phyloP scores from a whole-genome alignment of 495 filamentous ascomycete genomes.

The Trichocladium uniseriatum region DNA sequence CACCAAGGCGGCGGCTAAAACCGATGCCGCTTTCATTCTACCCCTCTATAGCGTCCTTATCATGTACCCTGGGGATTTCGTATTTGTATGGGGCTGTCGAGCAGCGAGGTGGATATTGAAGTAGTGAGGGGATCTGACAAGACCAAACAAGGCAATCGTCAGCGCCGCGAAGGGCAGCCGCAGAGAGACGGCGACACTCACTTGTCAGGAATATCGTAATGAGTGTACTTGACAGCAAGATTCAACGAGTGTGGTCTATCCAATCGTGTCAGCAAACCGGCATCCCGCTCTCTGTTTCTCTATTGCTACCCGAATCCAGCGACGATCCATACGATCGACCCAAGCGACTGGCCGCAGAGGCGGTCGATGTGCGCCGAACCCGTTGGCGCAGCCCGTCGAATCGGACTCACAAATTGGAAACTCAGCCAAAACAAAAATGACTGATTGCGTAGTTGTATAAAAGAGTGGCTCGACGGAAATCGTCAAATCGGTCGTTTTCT shows the following conservation, averaged over 20 bases:
- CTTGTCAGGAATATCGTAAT: conserved; percentile 49
- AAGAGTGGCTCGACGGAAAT: conserved; percentile 42
- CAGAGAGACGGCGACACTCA: conserved; percentile 16
- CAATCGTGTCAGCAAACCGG: conserved; percentile 19
- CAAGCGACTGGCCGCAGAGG: conserved; percentile 5
- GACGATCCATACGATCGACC: conserved; percentile 30
- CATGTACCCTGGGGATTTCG: background rate
- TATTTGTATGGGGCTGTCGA: background rate
- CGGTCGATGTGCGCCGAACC: background rate
- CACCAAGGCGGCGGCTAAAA: conserved; percentile 44
- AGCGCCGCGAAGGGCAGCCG: conserved; percentile 21
- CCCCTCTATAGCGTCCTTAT: conserved; percentile 12
- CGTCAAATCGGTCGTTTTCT: conserved; percentile 13
- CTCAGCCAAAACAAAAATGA: conserved; percentile 7
- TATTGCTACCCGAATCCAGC: conserved; percentile 17
- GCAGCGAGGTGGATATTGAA: background rate
- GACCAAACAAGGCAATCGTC: conserved; percentile 5
- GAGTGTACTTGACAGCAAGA: conserved; percentile 55
- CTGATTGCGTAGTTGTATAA: conserved; percentile 14
- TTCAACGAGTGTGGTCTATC: conserved; percentile 46
- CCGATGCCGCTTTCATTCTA: conserved; percentile 41
- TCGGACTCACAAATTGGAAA: conserved; percentile 19
- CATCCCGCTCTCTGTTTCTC: background rate
- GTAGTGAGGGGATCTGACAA: conserved; percentile 16
- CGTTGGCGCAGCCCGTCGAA: conserved; percentile 5